Evolutionary conservation across 116 monocot genomes (phyloP).

Genomic region (Papilionanthe hybrid): DNA sequence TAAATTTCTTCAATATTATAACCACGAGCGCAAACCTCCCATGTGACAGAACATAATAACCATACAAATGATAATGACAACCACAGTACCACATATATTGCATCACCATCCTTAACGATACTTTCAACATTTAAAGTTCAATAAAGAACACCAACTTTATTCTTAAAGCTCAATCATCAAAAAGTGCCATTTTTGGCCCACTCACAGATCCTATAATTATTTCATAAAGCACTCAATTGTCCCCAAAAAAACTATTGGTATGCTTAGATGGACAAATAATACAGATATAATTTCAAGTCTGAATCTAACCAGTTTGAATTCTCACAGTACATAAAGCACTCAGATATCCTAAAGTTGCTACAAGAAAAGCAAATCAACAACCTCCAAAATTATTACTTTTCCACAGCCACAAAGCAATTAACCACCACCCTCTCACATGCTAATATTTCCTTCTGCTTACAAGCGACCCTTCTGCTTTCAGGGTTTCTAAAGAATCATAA

Average conservation of each 20-base stretch:
- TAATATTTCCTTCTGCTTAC: background rate
- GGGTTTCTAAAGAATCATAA: background rate
- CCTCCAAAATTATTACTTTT: background rate
- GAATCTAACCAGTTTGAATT: background rate
- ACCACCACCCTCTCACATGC: background rate
- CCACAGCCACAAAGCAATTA: background rate
- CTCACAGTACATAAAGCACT: background rate
- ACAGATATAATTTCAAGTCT: background rate
- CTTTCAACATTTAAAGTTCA: too few relatives aligned
- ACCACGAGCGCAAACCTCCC: too few relatives aligned
- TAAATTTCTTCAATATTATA: too few relatives aligned
- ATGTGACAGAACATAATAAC: too few relatives aligned
- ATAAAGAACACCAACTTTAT: too few relatives aligned
- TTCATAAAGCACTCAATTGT: background rate
- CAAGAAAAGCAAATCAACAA: background rate
- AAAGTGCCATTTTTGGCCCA: background rate
- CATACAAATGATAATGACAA: too few relatives aligned
- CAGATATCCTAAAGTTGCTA: background rate
- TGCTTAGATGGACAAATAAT: background rate
- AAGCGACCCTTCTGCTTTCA: background rate
- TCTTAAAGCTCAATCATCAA: background rate
- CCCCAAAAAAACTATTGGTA: background rate
- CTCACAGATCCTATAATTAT: background rate
- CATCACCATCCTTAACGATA: too few relatives aligned
- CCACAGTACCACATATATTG: too few relatives aligned